Conservation (phyloP, 805 yeast species). For the Candida easanensis region DNA sequence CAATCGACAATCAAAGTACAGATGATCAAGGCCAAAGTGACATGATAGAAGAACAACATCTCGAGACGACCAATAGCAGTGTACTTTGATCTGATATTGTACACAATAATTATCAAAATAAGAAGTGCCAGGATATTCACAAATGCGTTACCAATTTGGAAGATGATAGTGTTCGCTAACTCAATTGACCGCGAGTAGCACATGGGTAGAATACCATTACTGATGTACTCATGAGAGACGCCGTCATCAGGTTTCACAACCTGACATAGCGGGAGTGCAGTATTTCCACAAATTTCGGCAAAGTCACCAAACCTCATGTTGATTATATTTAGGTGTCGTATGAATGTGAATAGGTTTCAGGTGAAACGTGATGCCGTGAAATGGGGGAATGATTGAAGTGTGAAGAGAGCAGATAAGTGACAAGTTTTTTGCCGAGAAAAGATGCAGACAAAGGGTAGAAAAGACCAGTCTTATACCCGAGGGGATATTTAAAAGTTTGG, state of each 20-base stretch:
- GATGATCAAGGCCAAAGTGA: slow-evolving; percentile 54
- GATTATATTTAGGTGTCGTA: too few relatives aligned
- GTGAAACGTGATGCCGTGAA: too few relatives aligned
- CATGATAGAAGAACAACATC: slow-evolving; percentile 69
- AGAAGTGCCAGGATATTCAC: slow-evolving; percentile 73
- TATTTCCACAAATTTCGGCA: slow-evolving; percentile 52
- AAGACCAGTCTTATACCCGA: too few relatives aligned
- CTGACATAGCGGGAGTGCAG: slow-evolving; percentile 79
- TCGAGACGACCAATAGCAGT: slow-evolving; percentile 95
- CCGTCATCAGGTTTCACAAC: slow-evolving; percentile 54
- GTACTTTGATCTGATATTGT: slow-evolving; percentile 76
- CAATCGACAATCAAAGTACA: slow-evolving; percentile 79
- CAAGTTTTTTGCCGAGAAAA: too few relatives aligned
- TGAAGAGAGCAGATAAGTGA: too few relatives aligned
- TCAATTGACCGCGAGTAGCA: slow-evolving; percentile 88
- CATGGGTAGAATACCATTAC: slow-evolving; percentile 63
- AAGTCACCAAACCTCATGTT: slow-evolving; percentile 76
- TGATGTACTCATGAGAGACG: slow-evolving; percentile 30
- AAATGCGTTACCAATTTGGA: slow-evolving; percentile 85
- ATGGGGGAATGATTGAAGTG: too few relatives aligned
- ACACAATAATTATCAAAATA: slow-evolving; percentile 65
- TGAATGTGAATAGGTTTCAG: too few relatives aligned
- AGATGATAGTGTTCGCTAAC: slow-evolving; percentile 86
- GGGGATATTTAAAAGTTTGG: too few relatives aligned
- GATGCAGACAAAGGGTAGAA: too few relatives aligned